Conservation (phyloP, 352 stramenopile genomes). For the Phytophthora kernoviae region DNA sequence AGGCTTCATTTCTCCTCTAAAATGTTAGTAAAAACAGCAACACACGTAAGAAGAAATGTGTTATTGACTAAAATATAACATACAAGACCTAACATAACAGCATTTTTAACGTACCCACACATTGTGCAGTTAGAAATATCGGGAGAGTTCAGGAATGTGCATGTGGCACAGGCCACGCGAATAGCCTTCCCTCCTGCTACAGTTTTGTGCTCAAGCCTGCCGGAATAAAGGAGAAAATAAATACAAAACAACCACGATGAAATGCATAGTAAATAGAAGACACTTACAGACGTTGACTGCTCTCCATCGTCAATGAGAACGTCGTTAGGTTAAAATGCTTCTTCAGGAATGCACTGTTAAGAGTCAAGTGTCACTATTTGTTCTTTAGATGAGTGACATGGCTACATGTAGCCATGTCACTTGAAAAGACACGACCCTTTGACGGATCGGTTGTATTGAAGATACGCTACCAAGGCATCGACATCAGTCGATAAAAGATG, state of each 20-base stretch:
- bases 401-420: constrained; percentile 3
- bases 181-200: constrained; percentile 63
- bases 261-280: background rate
- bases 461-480: background rate
- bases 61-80: background rate
- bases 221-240: constrained; percentile 4
- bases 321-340: background rate
- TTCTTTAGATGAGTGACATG: constrained; percentile 8
- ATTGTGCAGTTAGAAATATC: constrained; percentile 65
- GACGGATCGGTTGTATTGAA: too few species aligned
- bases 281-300: constrained; percentile 26
- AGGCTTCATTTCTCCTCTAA: constrained; percentile 62
- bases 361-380: background rate
- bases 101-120: constrained; percentile 54
- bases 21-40: background rate
- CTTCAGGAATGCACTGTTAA: background rate
- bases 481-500: constrained; percentile 27
- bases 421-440: background rate
- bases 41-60: background rate
- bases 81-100: constrained; percentile 2
- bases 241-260: background rate
- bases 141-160: constrained; percentile 71
- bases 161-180: constrained; percentile 56
- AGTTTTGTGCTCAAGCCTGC: constrained; percentile 53
- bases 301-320: constrained; percentile 15